These are phyloP conservation scores for Hibiscus tridactylites DNA, from an alignment of 345 rosid genomes.

Conservation along the genomic window DNA sequence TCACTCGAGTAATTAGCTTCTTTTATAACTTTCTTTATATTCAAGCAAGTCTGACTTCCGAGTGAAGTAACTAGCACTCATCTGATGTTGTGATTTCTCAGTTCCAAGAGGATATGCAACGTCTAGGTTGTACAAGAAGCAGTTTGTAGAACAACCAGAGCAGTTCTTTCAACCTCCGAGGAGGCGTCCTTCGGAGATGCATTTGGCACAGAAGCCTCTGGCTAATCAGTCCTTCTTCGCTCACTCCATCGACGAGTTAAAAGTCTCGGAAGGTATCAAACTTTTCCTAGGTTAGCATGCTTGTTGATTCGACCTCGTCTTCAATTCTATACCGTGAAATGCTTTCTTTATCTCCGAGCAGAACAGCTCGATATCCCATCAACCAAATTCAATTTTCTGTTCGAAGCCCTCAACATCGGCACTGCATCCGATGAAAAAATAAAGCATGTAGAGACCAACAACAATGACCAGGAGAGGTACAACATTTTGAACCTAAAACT, in stretches of 20 bases:
- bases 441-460: constrained; percentile 19
- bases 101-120: constrained; percentile 43
- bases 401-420: constrained; percentile 28
- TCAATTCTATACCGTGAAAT: neutral
- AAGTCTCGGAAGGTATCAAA: constrained; percentile 30
- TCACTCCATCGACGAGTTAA: constrained; percentile 27
- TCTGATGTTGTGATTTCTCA: constrained; percentile 9
- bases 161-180: constrained; percentile 32
- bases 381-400: constrained; percentile 27
- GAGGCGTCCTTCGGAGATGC: constrained; percentile 32
- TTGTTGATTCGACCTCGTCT: neutral
- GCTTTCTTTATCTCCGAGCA: constrained; percentile 3
- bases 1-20: constrained; percentile 35
- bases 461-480: constrained; percentile 39
- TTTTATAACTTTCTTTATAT: neutral
- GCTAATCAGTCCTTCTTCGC: constrained; percentile 22
- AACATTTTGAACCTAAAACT: neutral
- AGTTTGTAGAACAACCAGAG: constrained; percentile 37
- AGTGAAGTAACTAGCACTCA: neutral
- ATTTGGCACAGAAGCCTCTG: constrained; percentile 20
- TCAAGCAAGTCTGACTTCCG: neutral
- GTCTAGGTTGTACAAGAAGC: constrained; percentile 37
- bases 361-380: constrained; percentile 27
- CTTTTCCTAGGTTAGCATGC: neutral
- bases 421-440: constrained; percentile 17